phyloP scores from a whole-genome alignment of 352 stramenopile species.

The Plasmopara viticola region DNA sequence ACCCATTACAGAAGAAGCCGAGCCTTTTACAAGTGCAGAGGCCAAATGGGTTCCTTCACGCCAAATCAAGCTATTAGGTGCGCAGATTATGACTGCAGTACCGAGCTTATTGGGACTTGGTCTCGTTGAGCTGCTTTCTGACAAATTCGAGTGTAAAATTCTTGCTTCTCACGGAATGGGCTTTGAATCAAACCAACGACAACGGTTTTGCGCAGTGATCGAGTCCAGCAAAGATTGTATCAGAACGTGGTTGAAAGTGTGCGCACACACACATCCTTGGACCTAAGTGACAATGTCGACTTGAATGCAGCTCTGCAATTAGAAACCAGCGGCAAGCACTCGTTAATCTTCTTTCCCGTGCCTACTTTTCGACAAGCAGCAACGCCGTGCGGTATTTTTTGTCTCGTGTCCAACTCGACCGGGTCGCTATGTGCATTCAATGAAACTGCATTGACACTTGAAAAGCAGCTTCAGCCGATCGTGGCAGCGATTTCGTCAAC shows the following conservation, averaged over 20 bases:
- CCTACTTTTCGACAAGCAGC: conserved; percentile 28
- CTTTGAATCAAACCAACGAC: conserved; percentile 5
- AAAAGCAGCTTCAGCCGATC: conserved; percentile 42
- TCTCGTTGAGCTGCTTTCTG: conserved; percentile 41
- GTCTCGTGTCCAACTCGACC: conserved; percentile 21
- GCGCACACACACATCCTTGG: conserved; percentile 24
- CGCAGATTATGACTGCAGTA: conserved; percentile 21
- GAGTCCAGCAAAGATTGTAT: conserved; percentile 22
- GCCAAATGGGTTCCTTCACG: conserved; percentile 30
- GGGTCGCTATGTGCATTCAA: conserved; percentile 13
- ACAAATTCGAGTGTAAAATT: conserved; percentile 33
- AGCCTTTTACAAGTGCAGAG: conserved; percentile 14
- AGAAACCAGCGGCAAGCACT: conserved; percentile 11
- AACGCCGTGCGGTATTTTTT: conserved; percentile 37
- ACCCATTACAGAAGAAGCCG: conserved; percentile 2
- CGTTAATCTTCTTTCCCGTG: conserved; percentile 45
- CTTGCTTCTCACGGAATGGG: conserved; percentile 19
- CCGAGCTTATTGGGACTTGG: conserved; percentile 32
- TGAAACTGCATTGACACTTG: conserved; percentile 10
- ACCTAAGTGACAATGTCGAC: conserved; percentile 33
- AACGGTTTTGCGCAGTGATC: conserved; percentile 14
- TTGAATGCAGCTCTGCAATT: conserved; percentile 23
- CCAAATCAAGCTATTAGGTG: conserved; percentile 27
- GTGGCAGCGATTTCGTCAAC: conserved; percentile 38
- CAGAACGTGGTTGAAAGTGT: conserved; percentile 35